Percentiles rank a stretch among this genome's conserved stretches.
phyloP scores from a whole-genome alignment of 1,139 yeast species.

The Saccharomyces pastorianus region DNA sequence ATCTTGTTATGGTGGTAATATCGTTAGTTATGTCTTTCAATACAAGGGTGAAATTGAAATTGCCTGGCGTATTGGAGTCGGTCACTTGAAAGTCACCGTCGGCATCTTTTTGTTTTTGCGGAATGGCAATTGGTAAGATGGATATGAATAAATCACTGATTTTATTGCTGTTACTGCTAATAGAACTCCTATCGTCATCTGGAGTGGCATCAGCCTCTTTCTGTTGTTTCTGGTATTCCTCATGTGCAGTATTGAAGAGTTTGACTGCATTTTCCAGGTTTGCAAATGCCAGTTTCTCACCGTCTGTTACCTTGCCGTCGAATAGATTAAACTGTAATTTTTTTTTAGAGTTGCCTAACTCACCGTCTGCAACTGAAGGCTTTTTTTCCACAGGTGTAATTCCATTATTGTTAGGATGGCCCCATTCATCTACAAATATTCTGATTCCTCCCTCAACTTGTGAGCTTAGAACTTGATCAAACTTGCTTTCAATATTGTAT shows the following conservation, averaged over 20 bases:
- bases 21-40: slow-evolving; percentile 73
- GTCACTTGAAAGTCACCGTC: slow-evolving; percentile 31
- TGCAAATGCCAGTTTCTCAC: slow-evolving; percentile 83
- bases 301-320: slow-evolving; percentile 71
- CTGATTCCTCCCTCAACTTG: slow-evolving; percentile 88
- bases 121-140: slow-evolving; percentile 50
- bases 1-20: slow-evolving; percentile 62
- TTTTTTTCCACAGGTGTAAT: background rate
- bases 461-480: slow-evolving; percentile 65
- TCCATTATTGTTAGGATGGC: slow-evolving; percentile 26
- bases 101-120: slow-evolving; percentile 23
- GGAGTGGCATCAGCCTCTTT: slow-evolving; percentile 18
- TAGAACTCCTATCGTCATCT: slow-evolving; percentile 21
- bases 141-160: slow-evolving; percentile 61
- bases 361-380: slow-evolving; percentile 18
- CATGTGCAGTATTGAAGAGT: slow-evolving; percentile 35
- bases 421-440: slow-evolving; percentile 43
- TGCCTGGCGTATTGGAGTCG: slow-evolving; percentile 36
- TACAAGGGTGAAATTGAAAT: slow-evolving; percentile 61
- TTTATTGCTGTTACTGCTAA: slow-evolving; percentile 49
- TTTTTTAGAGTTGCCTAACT: slow-evolving; percentile 23
- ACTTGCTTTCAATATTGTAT: slow-evolving; percentile 55
- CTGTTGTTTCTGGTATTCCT: slow-evolving; percentile 25
- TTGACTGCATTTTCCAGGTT: slow-evolving; percentile 69
- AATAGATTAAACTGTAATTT: slow-evolving; percentile 57